These are phyloP conservation scores for Cystobasidium pallidum DNA, from an alignment of 1,284 basidiomycete species.

Conservation along the genomic window DNA sequence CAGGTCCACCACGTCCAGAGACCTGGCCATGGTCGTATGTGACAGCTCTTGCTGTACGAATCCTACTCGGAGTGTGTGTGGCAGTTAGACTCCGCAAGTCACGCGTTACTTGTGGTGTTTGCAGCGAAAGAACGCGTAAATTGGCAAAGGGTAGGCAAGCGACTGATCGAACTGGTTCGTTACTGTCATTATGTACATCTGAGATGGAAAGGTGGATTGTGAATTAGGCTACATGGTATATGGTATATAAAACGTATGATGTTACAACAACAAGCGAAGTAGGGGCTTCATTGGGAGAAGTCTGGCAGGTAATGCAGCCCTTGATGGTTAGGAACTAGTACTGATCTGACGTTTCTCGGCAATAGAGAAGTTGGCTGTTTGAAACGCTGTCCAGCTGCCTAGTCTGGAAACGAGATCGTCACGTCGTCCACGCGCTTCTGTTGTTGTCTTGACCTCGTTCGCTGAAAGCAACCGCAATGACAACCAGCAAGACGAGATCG, in stretches of 20 bases:
- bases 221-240: background rate
- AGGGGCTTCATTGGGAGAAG: background rate
- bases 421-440: slow-evolving; percentile 25
- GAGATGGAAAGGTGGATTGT: background rate
- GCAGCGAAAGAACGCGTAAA: slow-evolving; percentile 6
- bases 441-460: slow-evolving; percentile 20
- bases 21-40: slow-evolving; percentile 25
- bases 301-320: too few species aligned
- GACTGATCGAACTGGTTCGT: slow-evolving; percentile 1
- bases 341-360: too few species aligned
- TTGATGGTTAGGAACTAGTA: too few species aligned
- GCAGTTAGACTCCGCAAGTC: background rate
- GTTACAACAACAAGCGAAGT: background rate
- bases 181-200: background rate
- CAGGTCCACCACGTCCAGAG: slow-evolving; percentile 34
- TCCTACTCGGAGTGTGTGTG: background rate
- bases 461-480: slow-evolving; percentile 17
- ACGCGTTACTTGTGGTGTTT: background rate
- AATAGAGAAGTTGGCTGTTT: too few species aligned
- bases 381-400: too few species aligned
- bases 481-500: background rate
- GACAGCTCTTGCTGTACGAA: background rate
- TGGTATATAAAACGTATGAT: background rate
- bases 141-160: background rate
- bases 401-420: background rate